phyloP scores from a whole-genome alignment of 805 yeast genomes.

The Kodamaea fukazawae region DNA sequence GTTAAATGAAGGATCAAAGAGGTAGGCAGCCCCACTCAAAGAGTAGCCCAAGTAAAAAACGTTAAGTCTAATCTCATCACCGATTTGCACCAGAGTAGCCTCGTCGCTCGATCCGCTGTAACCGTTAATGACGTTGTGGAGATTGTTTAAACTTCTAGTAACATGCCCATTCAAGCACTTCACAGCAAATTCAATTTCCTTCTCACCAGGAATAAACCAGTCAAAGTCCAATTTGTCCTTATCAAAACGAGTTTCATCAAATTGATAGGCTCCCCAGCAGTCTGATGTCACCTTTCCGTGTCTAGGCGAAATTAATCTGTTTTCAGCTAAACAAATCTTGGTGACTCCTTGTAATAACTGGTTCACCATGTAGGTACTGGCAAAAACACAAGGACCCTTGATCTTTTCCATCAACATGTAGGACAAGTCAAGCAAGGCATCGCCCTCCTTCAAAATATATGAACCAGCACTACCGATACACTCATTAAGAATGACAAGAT shows the following conservation, averaged over 20 bases:
- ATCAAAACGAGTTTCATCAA: constrained; percentile 49
- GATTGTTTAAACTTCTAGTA: constrained; percentile 39
- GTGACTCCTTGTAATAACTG: constrained; percentile 64
- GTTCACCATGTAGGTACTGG: constrained; percentile 61
- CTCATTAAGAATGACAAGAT: constrained; percentile 66
- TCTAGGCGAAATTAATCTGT: constrained; percentile 49
- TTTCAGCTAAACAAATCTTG: constrained; percentile 56
- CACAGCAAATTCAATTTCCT: constrained; percentile 60
- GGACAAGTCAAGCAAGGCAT: constrained; percentile 48
- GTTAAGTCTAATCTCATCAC: constrained; percentile 56
- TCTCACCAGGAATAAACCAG: constrained; percentile 72
- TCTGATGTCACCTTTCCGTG: constrained; percentile 41
- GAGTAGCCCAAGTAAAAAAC: constrained; percentile 57
- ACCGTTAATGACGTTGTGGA: constrained; percentile 35
- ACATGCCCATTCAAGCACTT: constrained; percentile 53
- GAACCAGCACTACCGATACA: constrained; percentile 66
- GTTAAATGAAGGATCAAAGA: constrained; percentile 70
- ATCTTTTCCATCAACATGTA: constrained; percentile 45
- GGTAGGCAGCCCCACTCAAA: constrained; percentile 64
- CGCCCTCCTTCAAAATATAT: constrained; percentile 40
- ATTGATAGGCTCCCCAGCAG: constrained; percentile 77
- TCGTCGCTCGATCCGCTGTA: constrained; percentile 13
- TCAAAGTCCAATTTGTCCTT: constrained; percentile 50
- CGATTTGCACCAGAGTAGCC: constrained; percentile 24
- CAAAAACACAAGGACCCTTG: constrained; percentile 63